Evolutionary conservation across 164 flowering plant genomes (phyloP).

Genomic region (Kingdonia uniflora): DNA sequence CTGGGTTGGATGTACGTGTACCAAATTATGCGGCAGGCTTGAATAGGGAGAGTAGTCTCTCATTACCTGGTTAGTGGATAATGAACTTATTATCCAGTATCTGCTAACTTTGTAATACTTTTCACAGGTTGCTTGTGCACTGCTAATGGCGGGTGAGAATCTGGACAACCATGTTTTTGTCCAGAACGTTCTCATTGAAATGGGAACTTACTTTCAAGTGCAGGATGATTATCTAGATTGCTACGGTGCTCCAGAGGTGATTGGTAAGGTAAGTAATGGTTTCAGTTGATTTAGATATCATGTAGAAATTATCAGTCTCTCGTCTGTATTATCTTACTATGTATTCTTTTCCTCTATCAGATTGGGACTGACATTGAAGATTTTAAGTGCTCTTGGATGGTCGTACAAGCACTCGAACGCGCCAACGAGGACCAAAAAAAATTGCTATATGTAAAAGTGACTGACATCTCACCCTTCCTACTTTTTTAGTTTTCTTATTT

Average conservation of each 20-base stretch:
- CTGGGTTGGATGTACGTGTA: too few relatives aligned
- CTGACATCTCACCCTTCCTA: background rate
- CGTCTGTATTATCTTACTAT: constrained; percentile 1
- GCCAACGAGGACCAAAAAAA: constrained; percentile 69
- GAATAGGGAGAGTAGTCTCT: too few relatives aligned
- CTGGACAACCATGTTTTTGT: constrained; percentile 65
- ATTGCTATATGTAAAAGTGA: constrained; percentile 42
- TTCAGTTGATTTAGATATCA: too few relatives aligned
- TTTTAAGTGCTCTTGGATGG: constrained; percentile 97
- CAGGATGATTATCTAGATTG: constrained; percentile 99
- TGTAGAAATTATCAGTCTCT: background rate
- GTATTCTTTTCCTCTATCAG: constrained; percentile 26
- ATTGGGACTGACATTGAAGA: constrained; percentile 98
- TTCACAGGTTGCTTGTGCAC: constrained; percentile 93
- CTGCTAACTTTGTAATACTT: background rate
- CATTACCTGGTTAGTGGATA: background rate
- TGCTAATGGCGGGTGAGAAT: constrained; percentile 78
- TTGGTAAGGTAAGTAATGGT: constrained; percentile 73
- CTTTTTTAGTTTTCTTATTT: background rate
- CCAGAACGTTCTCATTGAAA: constrained; percentile 73
- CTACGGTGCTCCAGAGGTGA: constrained; percentile 67
- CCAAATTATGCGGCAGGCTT: too few relatives aligned
- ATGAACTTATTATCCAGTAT: background rate
- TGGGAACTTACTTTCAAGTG: constrained; percentile 97
- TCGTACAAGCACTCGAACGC: constrained; percentile 82